Evolutionary conservation across 1,284 basidiomycete species (phyloP).

Genomic region (Coriolopsis trogii): DNA sequence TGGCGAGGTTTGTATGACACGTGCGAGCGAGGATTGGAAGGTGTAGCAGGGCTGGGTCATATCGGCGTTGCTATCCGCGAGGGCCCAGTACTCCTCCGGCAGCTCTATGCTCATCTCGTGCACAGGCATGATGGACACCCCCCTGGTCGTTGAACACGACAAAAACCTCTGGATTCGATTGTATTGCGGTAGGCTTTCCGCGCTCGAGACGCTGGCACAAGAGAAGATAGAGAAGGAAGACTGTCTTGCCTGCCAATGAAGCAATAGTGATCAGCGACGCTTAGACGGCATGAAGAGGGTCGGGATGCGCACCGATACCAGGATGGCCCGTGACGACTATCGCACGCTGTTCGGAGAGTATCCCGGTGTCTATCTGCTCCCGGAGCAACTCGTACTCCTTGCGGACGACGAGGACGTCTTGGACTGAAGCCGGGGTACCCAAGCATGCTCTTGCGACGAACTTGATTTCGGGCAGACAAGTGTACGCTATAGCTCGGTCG

Average conservation of each 20-base stretch:
- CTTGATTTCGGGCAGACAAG: neutral
- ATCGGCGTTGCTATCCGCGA: neutral
- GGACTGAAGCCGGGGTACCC: neutral
- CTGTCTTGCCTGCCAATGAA: neutral
- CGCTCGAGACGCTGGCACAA: neutral
- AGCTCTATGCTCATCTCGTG: neutral
- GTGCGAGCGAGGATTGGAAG: neutral
- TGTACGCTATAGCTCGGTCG: neutral
- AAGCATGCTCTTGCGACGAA: neutral
- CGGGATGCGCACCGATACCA: neutral
- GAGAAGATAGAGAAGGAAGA: neutral
- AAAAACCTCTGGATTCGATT: neutral
- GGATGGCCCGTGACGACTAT: neutral
- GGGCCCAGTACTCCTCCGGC: neutral
- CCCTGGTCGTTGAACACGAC: neutral
- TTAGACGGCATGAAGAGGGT: neutral
- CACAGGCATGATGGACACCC: neutral
- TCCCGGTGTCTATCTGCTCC: neutral
- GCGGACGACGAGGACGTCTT: neutral
- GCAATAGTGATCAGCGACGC: neutral
- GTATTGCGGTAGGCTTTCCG: neutral
- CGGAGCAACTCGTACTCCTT: neutral
- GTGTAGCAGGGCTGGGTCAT: neutral
- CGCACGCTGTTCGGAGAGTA: neutral
- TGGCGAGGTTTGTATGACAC: neutral